Conservation (phyloP, 2,329 filamentous ascomycete genomes). For the Phaeomoniella chlamydospora region DNA sequence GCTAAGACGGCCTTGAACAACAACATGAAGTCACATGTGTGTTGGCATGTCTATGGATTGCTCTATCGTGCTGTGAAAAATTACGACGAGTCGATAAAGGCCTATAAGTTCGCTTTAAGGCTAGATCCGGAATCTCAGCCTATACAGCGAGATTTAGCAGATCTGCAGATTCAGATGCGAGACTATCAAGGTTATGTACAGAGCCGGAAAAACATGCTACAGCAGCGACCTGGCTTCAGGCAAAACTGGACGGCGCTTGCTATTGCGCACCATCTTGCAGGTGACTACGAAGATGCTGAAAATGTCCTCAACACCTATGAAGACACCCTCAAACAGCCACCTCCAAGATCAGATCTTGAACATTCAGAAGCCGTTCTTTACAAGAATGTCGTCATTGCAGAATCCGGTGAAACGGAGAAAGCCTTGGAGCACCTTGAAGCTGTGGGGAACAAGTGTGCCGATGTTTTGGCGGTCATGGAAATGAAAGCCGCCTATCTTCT, state of each 20-base stretch:
- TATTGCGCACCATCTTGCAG: slow-evolving; percentile 81
- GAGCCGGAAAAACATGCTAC: slow-evolving; percentile 76
- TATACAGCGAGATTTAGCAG: slow-evolving; percentile 85
- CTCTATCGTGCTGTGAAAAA: slow-evolving; percentile 91
- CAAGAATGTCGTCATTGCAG: slow-evolving; percentile 88
- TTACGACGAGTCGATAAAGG: slow-evolving; percentile 97
- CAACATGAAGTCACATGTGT: slow-evolving; percentile 98
- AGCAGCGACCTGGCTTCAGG: slow-evolving; percentile 63
- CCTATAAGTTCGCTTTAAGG: slow-evolving; percentile 87
- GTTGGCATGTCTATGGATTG: slow-evolving; percentile 97
- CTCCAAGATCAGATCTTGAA: slow-evolving; percentile 67
- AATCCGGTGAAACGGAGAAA: slow-evolving; percentile 67
- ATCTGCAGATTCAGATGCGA: slow-evolving; percentile 90
- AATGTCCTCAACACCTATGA: slow-evolving; percentile 85
- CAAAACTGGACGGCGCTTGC: slow-evolving; percentile 98
- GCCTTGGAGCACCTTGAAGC: slow-evolving; percentile 77
- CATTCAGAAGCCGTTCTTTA: slow-evolving; percentile 90
- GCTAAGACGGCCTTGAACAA: slow-evolving; percentile 85
- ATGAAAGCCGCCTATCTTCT: slow-evolving; percentile 71
- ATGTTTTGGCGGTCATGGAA: slow-evolving; percentile 76
- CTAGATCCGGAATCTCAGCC: slow-evolving; percentile 89
- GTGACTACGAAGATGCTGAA: slow-evolving; percentile 73
- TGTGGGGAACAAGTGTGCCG: slow-evolving; percentile 62
- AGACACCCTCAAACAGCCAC: slow-evolving; percentile 69
- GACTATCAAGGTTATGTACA: slow-evolving; percentile 90